These are phyloP conservation scores for Aspergillus sp. DNA, from an alignment of 2,329 filamentous ascomycete species.

Conservation along the genomic window DNA sequence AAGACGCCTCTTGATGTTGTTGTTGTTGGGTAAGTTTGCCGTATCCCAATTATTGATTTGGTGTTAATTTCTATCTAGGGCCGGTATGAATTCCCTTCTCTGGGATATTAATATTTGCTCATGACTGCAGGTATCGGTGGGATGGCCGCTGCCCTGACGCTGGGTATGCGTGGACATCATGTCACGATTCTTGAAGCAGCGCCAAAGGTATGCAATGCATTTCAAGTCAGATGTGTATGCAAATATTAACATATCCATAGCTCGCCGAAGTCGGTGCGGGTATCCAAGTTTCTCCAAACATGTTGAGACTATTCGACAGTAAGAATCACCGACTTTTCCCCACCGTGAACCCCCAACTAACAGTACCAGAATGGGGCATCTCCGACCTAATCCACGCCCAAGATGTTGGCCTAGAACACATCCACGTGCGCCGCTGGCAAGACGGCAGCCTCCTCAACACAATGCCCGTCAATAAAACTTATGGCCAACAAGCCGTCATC, in stretches of 20 bases:
- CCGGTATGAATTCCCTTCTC: slow-evolving; percentile 16
- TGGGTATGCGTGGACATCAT: slow-evolving; percentile 28
- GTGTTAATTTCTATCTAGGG: slow-evolving; percentile 11
- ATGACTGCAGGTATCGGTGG: slow-evolving; percentile 27
- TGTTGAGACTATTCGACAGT: slow-evolving; percentile 65
- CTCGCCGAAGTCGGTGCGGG: slow-evolving; percentile 61
- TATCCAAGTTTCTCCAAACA: slow-evolving; percentile 76
- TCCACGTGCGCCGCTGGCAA: slow-evolving; percentile 31
- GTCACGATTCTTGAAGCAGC: slow-evolving; percentile 28
- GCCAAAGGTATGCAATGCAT: slow-evolving; percentile 20
- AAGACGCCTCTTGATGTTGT: slow-evolving; percentile 25
- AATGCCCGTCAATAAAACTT: slow-evolving; percentile 30
- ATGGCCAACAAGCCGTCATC: slow-evolving; percentile 29
- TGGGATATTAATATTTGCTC: slow-evolving; percentile 2
- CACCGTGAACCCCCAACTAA: neutral
- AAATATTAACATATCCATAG: slow-evolving; percentile 8
- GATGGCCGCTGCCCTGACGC: slow-evolving; percentile 28
- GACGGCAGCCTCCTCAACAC: slow-evolving; percentile 25
- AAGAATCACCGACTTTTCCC: slow-evolving; percentile 6
- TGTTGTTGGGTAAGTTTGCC: slow-evolving; percentile 26
- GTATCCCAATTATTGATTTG: slow-evolving; percentile 4
- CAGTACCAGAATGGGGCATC: slow-evolving; percentile 26
- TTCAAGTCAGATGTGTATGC: neutral
- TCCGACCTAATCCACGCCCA: slow-evolving; percentile 27
- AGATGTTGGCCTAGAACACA: slow-evolving; percentile 28